phyloP scores from a whole-genome alignment of 257 asterid species.

The Solanum lignicaule region DNA sequence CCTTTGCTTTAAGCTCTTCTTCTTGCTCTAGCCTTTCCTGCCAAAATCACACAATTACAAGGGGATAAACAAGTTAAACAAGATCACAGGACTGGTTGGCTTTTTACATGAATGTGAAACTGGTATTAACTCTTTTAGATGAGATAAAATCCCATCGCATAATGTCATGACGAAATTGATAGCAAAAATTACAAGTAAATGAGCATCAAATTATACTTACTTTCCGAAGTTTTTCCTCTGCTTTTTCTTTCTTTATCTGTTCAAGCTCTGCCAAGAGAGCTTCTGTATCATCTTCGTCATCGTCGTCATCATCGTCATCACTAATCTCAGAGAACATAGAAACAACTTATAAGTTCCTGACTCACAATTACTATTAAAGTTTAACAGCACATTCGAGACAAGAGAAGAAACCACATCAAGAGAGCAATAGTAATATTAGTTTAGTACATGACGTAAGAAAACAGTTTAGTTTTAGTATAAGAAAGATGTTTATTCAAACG shows the following conservation, averaged over 20 bases:
- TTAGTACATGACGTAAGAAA: not conserved
- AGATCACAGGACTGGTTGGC: not conserved
- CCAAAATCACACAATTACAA: conserved; percentile 4
- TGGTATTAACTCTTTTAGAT: not conserved
- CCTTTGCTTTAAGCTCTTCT: conserved; percentile 79
- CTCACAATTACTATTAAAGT: not conserved
- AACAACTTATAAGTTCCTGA: not conserved
- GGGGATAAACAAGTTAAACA: not conserved
- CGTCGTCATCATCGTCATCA: conserved; percentile 48
- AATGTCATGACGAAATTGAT: not conserved
- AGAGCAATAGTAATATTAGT: not conserved
- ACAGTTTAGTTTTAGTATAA: not conserved
- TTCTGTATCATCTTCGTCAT: conserved; percentile 78
- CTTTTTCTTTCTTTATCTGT: conserved; percentile 79
- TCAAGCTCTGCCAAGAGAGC: conserved; percentile 94
- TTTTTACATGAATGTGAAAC: not conserved
- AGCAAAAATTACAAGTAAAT: not conserved
- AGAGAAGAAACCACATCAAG: not conserved
- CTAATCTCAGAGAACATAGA: conserved; percentile 4
- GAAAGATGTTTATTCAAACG: not conserved
- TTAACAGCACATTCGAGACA: not conserved
- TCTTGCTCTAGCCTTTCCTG: conserved; percentile 70
- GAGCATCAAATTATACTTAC: conserved; percentile 26
- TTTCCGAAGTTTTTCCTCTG: conserved; percentile 74
- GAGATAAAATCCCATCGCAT: not conserved